phyloP scores from a whole-genome alignment of 306 rosid species.

The Lathyrus sativus region DNA sequence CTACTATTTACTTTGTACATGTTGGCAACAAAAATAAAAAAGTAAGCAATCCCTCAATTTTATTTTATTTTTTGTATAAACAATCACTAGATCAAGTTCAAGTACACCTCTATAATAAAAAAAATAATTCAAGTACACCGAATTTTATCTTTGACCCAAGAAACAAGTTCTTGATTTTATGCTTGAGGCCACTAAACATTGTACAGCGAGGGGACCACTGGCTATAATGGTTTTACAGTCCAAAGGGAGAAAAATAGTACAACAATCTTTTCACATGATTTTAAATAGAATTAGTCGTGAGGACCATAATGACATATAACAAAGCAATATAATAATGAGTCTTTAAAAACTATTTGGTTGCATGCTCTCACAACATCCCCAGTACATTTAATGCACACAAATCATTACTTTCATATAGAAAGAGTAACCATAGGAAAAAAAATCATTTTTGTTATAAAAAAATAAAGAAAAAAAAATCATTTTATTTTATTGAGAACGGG shows the following conservation, averaged over 20 bases:
- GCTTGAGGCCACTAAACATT: slow-evolving; percentile 18
- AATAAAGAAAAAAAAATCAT: no score
- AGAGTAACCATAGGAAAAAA: not conserved
- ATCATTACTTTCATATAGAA: slow-evolving; percentile 51
- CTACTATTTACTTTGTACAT: no score
- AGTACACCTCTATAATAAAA: slow-evolving; percentile 9
- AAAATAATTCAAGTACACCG: slow-evolving; percentile 6
- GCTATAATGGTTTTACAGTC: not conserved
- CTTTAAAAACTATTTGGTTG: slow-evolving; percentile 24
- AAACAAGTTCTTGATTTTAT: slow-evolving; percentile 5
- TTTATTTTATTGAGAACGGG: no score
- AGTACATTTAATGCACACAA: slow-evolving; percentile 53
- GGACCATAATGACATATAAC: slow-evolving; percentile 39
- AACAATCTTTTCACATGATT: not conserved
- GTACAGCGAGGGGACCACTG: slow-evolving; percentile 29
- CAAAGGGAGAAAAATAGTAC: not conserved
- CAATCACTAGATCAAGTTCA: not conserved
- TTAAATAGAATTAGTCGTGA: slow-evolving; percentile 24
- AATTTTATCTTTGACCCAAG: slow-evolving; percentile 27
- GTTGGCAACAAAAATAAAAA: no score
- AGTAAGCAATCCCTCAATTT: no score
- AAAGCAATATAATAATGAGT: slow-evolving; percentile 11
- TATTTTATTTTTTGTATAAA: not conserved
- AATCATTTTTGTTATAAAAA: no score
- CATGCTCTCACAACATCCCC: slow-evolving; percentile 55